These are phyloP conservation scores for Marvania coccoides DNA, from an alignment of 139 green algal genomes.

Conservation along the genomic window DNA sequence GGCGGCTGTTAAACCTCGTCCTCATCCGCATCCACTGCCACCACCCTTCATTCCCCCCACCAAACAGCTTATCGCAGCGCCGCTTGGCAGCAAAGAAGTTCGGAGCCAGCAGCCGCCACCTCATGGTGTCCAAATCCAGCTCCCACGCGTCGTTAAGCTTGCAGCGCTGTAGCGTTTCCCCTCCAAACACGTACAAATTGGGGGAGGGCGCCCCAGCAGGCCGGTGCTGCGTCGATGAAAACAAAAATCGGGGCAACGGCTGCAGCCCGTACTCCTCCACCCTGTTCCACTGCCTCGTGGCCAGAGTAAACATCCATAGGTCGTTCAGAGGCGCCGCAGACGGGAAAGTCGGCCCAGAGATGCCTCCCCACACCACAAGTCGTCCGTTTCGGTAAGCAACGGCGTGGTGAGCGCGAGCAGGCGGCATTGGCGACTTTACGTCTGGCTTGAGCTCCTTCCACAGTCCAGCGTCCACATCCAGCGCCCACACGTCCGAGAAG, in stretches of 20 bases:
- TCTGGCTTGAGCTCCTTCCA: slow-evolving; percentile 4
- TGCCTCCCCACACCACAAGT: slow-evolving; percentile 7
- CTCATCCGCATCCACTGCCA: no score
- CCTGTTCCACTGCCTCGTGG: background rate
- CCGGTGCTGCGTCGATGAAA: background rate
- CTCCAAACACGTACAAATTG: slow-evolving; percentile 17
- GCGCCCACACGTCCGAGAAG: slow-evolving; percentile 20
- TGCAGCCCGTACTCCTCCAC: slow-evolving; percentile 1
- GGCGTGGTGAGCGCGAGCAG: slow-evolving; percentile 11
- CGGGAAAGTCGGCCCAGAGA: background rate
- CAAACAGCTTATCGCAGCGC: slow-evolving; percentile 3
- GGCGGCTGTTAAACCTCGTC: no score
- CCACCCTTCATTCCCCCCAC: no score
- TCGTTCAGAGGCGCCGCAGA: slow-evolving; percentile 4
- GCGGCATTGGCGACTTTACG: background rate
- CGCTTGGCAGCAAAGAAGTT: background rate
- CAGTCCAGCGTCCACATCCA: background rate
- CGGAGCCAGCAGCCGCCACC: slow-evolving; percentile 4
- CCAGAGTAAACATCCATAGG: slow-evolving; percentile 18
- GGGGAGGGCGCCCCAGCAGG: background rate
- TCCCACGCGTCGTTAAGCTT: slow-evolving; percentile 20
- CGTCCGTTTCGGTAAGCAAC: background rate
- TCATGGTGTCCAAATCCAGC: background rate
- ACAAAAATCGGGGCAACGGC: slow-evolving; percentile 19
- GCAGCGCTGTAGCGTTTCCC: slow-evolving; percentile 9